A percentile compares a stretch with the other conserved stretches of the same genome.
Conservation (phyloP, 169 alveolate species). For the Eimeria acervulina region DNA sequence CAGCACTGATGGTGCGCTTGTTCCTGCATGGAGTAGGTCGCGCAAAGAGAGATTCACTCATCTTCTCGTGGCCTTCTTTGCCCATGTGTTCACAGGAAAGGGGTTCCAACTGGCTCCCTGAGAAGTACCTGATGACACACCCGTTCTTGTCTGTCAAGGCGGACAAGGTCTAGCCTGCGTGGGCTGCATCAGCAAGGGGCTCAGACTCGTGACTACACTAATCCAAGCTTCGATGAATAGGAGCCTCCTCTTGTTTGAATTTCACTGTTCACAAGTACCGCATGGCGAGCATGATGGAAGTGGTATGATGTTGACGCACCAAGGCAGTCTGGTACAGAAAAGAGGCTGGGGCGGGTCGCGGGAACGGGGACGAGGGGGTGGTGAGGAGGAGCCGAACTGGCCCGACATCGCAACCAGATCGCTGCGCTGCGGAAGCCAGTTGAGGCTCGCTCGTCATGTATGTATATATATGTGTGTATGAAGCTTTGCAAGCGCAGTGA, state of each 20-base stretch:
- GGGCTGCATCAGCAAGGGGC: background rate
- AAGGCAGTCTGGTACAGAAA: background rate
- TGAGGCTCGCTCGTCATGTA: background rate
- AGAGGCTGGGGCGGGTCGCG: background rate
- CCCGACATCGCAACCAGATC: background rate
- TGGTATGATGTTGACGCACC: background rate
- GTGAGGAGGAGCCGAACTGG: background rate
- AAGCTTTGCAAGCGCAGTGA: background rate
- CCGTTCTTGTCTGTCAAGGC: slow-evolving; percentile 87
- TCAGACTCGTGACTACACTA: background rate
- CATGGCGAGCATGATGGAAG: background rate
- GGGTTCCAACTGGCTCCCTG: slow-evolving; percentile 93
- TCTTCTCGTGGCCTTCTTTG: background rate
- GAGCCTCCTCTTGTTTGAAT: background rate
- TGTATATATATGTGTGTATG: background rate
- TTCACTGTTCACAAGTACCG: background rate
- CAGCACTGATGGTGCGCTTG: background rate
- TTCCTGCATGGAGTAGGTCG: background rate
- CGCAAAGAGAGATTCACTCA: background rate
- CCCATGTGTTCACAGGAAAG: slow-evolving; percentile 89
- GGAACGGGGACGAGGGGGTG: too few species aligned
- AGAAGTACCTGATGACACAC: slow-evolving; percentile 91
- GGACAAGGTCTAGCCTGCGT: background rate
- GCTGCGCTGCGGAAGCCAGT: background rate
- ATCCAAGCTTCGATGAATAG: background rate